Base-by-base conservation (phyloP, 768 basidiomycete species). In the Artomyces pyxidatus region DNA sequence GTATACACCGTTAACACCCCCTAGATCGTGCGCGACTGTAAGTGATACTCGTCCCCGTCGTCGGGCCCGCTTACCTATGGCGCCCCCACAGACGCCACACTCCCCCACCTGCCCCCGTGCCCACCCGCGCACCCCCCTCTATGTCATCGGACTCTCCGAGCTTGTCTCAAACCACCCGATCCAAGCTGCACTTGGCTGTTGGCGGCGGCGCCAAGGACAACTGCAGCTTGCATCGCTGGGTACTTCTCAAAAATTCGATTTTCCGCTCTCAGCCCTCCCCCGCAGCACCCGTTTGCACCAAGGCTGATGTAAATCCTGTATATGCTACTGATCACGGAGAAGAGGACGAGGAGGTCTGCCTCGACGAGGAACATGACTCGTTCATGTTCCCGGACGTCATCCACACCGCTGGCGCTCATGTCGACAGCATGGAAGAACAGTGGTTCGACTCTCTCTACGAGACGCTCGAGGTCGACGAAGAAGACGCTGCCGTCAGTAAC, bases 391-490 rank as follows among this genome's bases (percentile, higher is more conserved):
- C 88, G 28, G 86, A 88, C 63, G 82, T 78, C 49, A 77, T 75
- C 64, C 74, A 77, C 51, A 68, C 83, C 54, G 70, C 75, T 57
- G 57, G 65, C 37, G 47, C 71, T 45, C 64, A 68, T 58, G 59
- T 58, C 52, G 70, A 68, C 54, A 68, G 71, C 55, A 81, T 83
- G 16, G 88, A 92, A 65, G 80, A 80, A 46, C 75, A 81, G 59
- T 91, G 88, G 88, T 75, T 91, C 45, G 85, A 90, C 65, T 85
- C 87, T 30, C 69, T 91, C 47, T 64, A 90, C 57, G 83, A 89
- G 68, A 76, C 75, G 9, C 74, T 91, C 27, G 78, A 74, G 61
- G 82, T 78, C 50, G 81, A 83, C 44, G 81, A 85, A 38, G 80
- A 85, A 48, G 81, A 84, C 44, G 47, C 76, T 48, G 62, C 67